phyloP scores from a whole-genome alignment of 2,329 filamentous ascomycete species.

The Colletotrichum sp. region DNA sequence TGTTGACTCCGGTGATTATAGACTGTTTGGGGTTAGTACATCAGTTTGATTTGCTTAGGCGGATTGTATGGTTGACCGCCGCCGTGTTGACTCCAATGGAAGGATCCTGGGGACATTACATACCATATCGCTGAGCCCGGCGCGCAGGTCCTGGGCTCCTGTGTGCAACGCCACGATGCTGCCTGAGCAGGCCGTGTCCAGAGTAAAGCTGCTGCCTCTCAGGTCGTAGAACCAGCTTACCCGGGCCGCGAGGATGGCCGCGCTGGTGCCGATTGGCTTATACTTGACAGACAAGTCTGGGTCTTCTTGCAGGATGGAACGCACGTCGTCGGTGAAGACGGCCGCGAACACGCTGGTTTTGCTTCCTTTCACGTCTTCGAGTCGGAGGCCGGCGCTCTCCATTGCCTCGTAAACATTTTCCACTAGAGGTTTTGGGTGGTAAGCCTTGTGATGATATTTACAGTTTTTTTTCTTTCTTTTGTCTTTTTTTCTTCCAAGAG shows the following conservation, averaged over 20 bases:
- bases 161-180: slow-evolving; percentile 51
- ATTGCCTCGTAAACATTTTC: slow-evolving; percentile 25
- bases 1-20: slow-evolving; percentile 24
- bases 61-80: neutral
- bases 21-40: slow-evolving; percentile 13
- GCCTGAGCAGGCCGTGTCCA: slow-evolving; percentile 58
- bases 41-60: neutral
- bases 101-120: neutral
- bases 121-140: slow-evolving; percentile 23
- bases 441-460: neutral
- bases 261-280: slow-evolving; percentile 48
- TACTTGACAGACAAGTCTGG: slow-evolving; percentile 30
- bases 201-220: slow-evolving; percentile 48
- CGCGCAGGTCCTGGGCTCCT: slow-evolving; percentile 31
- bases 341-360: slow-evolving; percentile 8
- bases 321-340: neutral
- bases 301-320: neutral
- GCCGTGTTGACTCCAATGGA: neutral
- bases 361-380: neutral
- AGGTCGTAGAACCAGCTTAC: slow-evolving; percentile 43
- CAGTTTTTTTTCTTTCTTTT: neutral
- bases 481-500: neutral
- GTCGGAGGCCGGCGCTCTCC: slow-evolving; percentile 23
- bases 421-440: neutral
- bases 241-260: neutral